Evolutionary conservation across 176 grass and related monocot species (phyloP), one percentile per base, ranked within the genome.

Genomic region (Guadua angustifolia): DNA sequence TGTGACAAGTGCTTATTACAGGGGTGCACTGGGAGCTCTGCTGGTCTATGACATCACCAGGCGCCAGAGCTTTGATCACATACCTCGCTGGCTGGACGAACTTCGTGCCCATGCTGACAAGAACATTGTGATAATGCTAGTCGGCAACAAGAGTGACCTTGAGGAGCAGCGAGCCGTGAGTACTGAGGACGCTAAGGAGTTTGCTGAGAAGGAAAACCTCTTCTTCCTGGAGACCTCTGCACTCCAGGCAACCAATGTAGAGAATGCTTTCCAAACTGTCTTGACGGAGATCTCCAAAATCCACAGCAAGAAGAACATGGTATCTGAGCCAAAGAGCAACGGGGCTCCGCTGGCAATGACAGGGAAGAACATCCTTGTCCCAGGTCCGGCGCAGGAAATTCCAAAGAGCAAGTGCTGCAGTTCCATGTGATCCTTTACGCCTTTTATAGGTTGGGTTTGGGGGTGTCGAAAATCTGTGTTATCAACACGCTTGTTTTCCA

Each of bases 61-160:
- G 49, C 87, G 89, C 74, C 93, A 94, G 56, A 92, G 93, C 85
- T 94, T 94, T 16, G 93, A 94, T 62, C 93, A 94, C 71, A 94
- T 94, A 71, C 87, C 93, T 22, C 85, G 90, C 45, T 94, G 93
- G 93, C 87, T 94, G 2, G 90, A 92, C 9, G 93, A 94, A 86
- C 87, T 92, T 4, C 86, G 92, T 5, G 82, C 87, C 56, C 89
- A 94, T 70, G 92, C 92, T 17, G 89, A 94, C 87, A 89, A 89
- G 83, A 91, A 92, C 82, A 94, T 92, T 35, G 85, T 94, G 24
- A 94, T 94, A 83, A 92, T 94, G 93, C 82, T 94, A n/a, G 85
- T 92, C 17, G 93, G 93, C 43, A 94, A 94, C 90, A 94, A 92
- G 61, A 88, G 84, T 3, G 93, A 94, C 56, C 85, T 94, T 9